phyloP scores from a whole-genome alignment of 805 yeast genomes.

The Pachysolen tannophilus region DNA sequence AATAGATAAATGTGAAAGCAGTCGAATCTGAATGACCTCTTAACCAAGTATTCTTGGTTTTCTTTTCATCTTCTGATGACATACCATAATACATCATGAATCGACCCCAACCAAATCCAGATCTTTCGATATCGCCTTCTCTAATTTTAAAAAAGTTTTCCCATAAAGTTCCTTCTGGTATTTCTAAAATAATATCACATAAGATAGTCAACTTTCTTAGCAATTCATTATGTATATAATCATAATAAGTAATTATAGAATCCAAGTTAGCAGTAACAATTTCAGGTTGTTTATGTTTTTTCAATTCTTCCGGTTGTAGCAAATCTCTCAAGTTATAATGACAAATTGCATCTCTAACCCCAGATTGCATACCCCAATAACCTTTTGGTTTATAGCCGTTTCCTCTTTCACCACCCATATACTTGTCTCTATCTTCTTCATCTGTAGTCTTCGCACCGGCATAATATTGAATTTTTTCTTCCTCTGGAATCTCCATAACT shows the following conservation, averaged over 20 bases:
- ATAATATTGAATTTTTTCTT: conserved; percentile 26
- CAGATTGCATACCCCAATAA: conserved; percentile 38
- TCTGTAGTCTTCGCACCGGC: conserved; percentile 31
- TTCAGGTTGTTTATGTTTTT: conserved; percentile 31
- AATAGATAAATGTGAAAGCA: conserved; percentile 31
- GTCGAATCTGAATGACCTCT: conserved; percentile 40
- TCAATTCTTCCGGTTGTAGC: conserved; percentile 24
- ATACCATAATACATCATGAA: conserved; percentile 29
- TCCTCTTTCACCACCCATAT: conserved; percentile 38
- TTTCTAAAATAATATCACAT: conserved; percentile 35
- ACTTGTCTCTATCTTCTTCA: conserved; percentile 16
- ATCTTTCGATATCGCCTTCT: conserved; percentile 21
- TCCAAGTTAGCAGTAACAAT: conserved; percentile 28
- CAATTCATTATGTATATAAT: conserved; percentile 27
- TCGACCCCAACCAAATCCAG: conserved; percentile 33
- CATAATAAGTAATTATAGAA: conserved; percentile 31
- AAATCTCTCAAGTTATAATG: conserved; percentile 35
- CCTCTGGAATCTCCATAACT: conserved; percentile 31
- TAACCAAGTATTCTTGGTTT: conserved; percentile 32
- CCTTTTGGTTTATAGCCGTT: conserved; percentile 40
- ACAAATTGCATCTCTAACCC: conserved; percentile 33
- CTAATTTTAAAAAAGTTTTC: conserved; percentile 25
- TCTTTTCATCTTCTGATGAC: conserved; percentile 19
- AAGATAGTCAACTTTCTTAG: conserved; percentile 27
- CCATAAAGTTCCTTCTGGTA: conserved; percentile 38